Conservation (phyloP, 1,284 basidiomycete species). For the Laetiporus sulphureus region DNA sequence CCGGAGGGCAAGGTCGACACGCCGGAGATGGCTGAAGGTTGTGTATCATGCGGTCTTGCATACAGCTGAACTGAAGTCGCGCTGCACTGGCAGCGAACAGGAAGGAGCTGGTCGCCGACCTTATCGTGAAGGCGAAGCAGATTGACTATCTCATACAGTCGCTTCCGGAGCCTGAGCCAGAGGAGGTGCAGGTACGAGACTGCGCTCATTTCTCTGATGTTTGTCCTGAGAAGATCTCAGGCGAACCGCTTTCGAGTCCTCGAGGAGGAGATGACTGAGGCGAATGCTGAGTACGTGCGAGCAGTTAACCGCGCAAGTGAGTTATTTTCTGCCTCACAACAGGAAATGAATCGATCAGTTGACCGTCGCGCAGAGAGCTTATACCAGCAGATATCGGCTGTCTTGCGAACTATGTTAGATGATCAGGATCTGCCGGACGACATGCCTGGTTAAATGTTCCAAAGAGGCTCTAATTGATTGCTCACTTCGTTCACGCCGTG, state of each 20-base stretch:
- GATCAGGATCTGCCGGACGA: slow-evolving; percentile 27
- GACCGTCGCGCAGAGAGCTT: slow-evolving; percentile 41
- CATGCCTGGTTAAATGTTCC: too few relatives aligned
- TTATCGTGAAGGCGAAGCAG: slow-evolving; percentile 80
- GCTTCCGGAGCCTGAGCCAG: slow-evolving; percentile 65
- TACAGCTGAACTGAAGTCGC: not conserved
- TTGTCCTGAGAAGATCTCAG: slow-evolving; percentile 29
- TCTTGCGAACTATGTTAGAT: slow-evolving; percentile 52
- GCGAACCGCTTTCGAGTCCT: slow-evolving; percentile 54
- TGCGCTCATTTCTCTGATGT: not conserved
- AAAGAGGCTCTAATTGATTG: too few relatives aligned
- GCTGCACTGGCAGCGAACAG: slow-evolving; percentile 50
- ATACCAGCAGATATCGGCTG: slow-evolving; percentile 53
- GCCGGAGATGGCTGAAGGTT: slow-evolving; percentile 64
- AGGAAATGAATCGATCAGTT: not conserved
- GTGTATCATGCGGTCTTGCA: slow-evolving; percentile 6
- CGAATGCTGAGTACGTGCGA: slow-evolving; percentile 65
- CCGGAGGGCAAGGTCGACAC: slow-evolving; percentile 64
- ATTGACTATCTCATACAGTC: slow-evolving; percentile 75
- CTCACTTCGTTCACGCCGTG: too few relatives aligned
- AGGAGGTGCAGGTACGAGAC: slow-evolving; percentile 56
- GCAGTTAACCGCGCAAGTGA: slow-evolving; percentile 71
- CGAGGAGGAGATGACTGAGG: slow-evolving; percentile 60
- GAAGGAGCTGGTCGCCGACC: slow-evolving; percentile 71
- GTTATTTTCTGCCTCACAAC: slow-evolving; percentile 21